phyloP scores from a whole-genome alignment of 2,329 filamentous ascomycete genomes.

The Sarocladium oryzae region DNA sequence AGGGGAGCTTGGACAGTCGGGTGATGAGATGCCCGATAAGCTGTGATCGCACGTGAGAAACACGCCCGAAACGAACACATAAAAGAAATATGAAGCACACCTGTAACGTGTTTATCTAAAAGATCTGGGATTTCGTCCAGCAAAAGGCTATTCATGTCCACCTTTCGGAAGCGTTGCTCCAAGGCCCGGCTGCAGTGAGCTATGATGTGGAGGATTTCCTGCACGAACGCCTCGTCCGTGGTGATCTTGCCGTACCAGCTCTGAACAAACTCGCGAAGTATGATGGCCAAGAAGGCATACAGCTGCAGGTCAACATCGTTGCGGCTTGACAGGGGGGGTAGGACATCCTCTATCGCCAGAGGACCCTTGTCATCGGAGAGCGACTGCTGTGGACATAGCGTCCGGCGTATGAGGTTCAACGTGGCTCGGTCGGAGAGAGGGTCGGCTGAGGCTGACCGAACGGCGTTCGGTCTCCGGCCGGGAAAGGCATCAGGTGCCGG shows the following conservation, averaged over 20 bases:
- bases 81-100: constrained; percentile 37
- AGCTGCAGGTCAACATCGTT: constrained; percentile 91
- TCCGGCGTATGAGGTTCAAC: constrained; percentile 70
- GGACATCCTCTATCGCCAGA: constrained; percentile 66
- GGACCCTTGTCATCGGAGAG: constrained; percentile 42
- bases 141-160: constrained; percentile 76
- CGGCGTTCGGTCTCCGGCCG: constrained; percentile 22
- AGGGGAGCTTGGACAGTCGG: constrained; percentile 53
- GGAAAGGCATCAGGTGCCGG: constrained; percentile 18
- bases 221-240: constrained; percentile 78
- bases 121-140: constrained; percentile 84
- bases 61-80: neutral
- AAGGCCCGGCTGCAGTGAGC: constrained; percentile 85
- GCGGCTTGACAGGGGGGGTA: constrained; percentile 88
- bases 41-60: constrained; percentile 35
- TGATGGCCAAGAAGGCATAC: constrained; percentile 84
- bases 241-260: constrained; percentile 93
- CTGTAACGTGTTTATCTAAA: constrained; percentile 70
- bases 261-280: constrained; percentile 84
- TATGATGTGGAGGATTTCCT: constrained; percentile 82
- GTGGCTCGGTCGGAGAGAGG: constrained; percentile 74
- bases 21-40: constrained; percentile 63
- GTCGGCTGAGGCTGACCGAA: constrained; percentile 34
- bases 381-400: constrained; percentile 66
- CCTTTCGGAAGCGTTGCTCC: constrained; percentile 75